A percentile compares a stretch with the other conserved stretches of the same genome.
phyloP scores from a whole-genome alignment of 2,329 filamentous ascomycete species.

The Ceratocystis lukuohia region DNA sequence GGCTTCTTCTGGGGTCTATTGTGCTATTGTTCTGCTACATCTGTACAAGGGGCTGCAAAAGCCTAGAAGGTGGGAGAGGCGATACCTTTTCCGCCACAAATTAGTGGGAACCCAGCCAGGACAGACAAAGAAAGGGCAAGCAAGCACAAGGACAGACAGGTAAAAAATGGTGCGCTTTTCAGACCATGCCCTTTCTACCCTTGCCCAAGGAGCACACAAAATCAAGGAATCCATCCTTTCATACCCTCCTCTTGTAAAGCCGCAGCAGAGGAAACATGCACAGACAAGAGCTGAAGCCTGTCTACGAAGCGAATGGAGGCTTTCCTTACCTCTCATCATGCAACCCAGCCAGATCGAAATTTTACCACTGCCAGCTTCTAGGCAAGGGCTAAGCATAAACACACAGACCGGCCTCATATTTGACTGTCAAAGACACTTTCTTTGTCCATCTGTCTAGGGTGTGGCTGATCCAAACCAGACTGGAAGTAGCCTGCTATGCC shows the following conservation, averaged over 20 bases:
- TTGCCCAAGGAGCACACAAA: neutral
- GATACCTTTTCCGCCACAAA: neutral
- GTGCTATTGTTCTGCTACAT: neutral
- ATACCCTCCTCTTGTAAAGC: neutral
- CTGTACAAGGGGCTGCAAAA: neutral
- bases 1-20: neutral
- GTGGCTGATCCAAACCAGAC: neutral
- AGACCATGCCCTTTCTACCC: neutral
- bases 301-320: neutral
- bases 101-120: neutral
- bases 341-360: neutral
- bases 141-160: neutral
- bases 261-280: neutral
- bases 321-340: neutral
- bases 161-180: neutral
- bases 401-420: neutral
- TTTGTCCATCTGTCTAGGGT: neutral
- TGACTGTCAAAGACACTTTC: neutral
- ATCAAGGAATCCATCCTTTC: constrained; percentile 1
- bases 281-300: neutral
- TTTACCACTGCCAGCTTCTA: neutral
- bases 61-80: neutral
- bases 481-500: neutral
- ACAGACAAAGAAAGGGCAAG: neutral
- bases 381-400: neutral